Percentiles rank a stretch among this genome's conserved stretches.
Conservation (phyloP, 139 green algal species). For the Chlamydomonas schloesseri region DNA sequence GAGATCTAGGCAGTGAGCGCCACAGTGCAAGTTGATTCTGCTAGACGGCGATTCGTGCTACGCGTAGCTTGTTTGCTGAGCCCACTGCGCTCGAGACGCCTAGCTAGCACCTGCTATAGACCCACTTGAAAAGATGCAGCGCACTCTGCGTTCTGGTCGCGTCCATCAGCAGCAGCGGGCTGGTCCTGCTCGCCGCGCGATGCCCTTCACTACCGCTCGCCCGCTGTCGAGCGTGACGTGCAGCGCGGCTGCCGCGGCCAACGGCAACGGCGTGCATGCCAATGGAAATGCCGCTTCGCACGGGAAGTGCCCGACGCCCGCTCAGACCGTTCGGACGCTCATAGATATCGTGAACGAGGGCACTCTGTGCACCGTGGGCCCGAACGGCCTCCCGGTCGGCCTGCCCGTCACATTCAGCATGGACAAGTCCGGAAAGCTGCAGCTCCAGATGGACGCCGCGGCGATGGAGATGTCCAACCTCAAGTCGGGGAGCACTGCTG, state of each 20-base stretch:
- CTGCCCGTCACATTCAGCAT: conserved; percentile 86
- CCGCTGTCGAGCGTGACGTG: background rate
- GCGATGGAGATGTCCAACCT: conserved; percentile 86
- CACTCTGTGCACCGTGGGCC: conserved; percentile 78
- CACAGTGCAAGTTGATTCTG: too few species aligned
- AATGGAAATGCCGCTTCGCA: background rate
- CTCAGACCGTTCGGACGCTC: conserved; percentile 84
- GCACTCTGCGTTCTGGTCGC: background rate
- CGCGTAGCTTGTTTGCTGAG: too few species aligned
- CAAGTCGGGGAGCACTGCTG: conserved; percentile 52
- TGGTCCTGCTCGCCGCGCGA: background rate
- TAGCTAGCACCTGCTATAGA: too few species aligned
- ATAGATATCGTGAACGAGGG: conserved; percentile 78
- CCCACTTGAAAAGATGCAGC: conserved; percentile 23
- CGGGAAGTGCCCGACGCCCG: conserved; percentile 44
- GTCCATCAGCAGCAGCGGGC: background rate
- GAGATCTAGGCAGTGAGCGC: too few species aligned
- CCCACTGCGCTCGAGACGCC: too few species aligned
- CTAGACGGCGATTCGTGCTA: too few species aligned
- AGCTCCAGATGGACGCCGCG: conserved; percentile 76
- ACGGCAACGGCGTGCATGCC: conserved; percentile 18
- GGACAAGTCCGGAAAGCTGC: conserved; percentile 76
- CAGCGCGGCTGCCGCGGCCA: conserved; percentile 3
- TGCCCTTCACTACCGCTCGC: conserved; percentile 9
- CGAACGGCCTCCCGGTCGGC: conserved; percentile 78